Conservation (phyloP, 1,139 yeast genomes). For the Groenewaldozyma auringiensis region DNA sequence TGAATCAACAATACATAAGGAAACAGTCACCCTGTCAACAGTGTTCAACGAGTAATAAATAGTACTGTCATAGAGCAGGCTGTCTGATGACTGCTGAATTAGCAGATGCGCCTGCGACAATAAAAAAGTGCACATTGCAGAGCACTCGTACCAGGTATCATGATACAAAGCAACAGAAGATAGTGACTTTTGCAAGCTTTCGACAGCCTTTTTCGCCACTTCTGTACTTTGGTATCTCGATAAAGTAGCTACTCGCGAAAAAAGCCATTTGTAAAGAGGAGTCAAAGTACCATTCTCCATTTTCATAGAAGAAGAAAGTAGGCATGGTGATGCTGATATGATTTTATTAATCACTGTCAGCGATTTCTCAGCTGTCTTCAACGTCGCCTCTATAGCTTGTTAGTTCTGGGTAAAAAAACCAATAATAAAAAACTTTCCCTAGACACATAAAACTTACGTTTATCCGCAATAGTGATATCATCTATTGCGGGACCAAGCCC, state of each 20-base stretch:
- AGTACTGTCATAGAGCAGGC: not conserved
- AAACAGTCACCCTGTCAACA: not conserved
- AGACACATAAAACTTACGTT: too few species aligned
- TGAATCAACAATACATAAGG: not conserved
- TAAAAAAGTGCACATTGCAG: not conserved
- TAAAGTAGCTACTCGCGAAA: not conserved
- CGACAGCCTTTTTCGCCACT: not conserved
- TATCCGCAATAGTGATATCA: not conserved
- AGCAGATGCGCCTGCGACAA: not conserved
- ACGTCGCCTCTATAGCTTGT: not conserved
- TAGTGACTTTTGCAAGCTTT: not conserved
- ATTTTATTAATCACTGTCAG: not conserved
- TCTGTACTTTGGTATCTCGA: not conserved
- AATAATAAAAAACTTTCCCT: too few species aligned
- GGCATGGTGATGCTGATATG: not conserved
- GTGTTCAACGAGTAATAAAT: not conserved
- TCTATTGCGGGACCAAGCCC: not conserved
- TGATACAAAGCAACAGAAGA: not conserved
- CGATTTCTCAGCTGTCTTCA: not conserved
- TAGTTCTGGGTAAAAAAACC: too few species aligned
- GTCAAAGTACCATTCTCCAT: not conserved
- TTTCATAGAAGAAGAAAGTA: not conserved
- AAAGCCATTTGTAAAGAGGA: not conserved
- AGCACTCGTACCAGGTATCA: not conserved
- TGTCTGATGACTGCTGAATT: not conserved